These are phyloP conservation scores for Neonectria sp. DNA, from an alignment of 2,329 filamentous ascomycete genomes.

Conservation along the genomic window DNA sequence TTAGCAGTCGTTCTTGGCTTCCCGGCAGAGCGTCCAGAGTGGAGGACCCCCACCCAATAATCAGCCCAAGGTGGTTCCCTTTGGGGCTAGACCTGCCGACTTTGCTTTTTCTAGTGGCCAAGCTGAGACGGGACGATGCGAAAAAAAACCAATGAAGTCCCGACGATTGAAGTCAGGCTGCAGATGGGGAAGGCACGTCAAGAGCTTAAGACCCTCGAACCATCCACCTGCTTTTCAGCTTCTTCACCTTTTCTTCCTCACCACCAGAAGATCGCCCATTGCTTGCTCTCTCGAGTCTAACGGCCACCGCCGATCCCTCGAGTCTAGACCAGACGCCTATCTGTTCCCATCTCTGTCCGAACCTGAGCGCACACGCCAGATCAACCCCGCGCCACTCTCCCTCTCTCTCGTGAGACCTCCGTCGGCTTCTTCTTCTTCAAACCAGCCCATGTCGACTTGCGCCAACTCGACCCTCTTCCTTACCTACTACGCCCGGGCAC, in stretches of 20 bases:
- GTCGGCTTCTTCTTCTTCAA: conserved; percentile 1
- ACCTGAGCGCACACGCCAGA: conserved; percentile 1
- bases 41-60: conserved; percentile 24
- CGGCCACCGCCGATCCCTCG: conserved; percentile 33
- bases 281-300: conserved; percentile 34
- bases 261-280: conserved; percentile 32
- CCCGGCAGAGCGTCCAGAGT: conserved; percentile 27
- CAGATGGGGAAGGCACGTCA: conserved; percentile 18
- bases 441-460: conserved; percentile 40
- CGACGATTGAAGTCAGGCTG: conserved; percentile 37
- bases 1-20: conserved; percentile 40
- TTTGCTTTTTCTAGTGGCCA: conserved; percentile 34
- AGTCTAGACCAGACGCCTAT: conserved; percentile 17
- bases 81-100: conserved; percentile 27
- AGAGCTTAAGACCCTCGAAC: conserved; percentile 26
- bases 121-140: conserved; percentile 19
- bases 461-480: conserved; percentile 29
- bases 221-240: conserved; percentile 15
- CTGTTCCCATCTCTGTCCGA: conserved; percentile 3
- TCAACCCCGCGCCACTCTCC: conserved; percentile 17
- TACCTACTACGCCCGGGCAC: conserved; percentile 49
- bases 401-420: conserved; percentile 10
- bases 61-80: conserved; percentile 19
- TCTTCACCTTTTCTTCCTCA: conserved; percentile 10
- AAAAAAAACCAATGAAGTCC: conserved; percentile 36